Conservation (phyloP, 2,329 filamentous ascomycete species). For the Colletotrichum caudatum region DNA sequence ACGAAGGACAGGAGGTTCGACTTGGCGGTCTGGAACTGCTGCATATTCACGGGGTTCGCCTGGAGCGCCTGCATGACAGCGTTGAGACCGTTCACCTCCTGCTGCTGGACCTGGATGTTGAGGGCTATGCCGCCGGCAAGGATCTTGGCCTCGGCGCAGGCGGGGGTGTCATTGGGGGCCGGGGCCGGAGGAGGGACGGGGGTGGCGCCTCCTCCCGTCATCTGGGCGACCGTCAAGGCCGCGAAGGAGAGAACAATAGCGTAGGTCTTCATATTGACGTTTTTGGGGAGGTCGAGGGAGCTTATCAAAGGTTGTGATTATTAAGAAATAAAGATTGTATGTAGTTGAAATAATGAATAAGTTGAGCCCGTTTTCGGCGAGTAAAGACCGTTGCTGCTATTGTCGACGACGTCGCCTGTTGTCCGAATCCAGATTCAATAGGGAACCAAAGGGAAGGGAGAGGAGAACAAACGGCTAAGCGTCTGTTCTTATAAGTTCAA, state of each 20-base stretch:
- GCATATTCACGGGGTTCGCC: slow-evolving; percentile 35
- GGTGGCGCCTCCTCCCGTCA: neutral
- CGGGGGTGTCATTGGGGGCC: slow-evolving; percentile 27
- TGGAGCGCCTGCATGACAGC: slow-evolving; percentile 33
- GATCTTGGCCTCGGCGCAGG: slow-evolving; percentile 40
- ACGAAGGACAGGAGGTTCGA: slow-evolving; percentile 40
- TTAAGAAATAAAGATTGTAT: slow-evolving; percentile 15
- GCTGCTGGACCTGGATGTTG: slow-evolving; percentile 40
- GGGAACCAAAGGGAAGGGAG: no score
- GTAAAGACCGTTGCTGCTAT: slow-evolving; percentile 37
- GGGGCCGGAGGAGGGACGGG: slow-evolving; percentile 25
- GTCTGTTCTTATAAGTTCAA: slow-evolving; percentile 29
- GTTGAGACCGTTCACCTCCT: slow-evolving; percentile 31
- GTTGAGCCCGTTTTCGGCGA: slow-evolving; percentile 19
- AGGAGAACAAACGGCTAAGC: neutral
- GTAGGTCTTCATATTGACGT: slow-evolving; percentile 35
- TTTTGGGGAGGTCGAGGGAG: neutral
- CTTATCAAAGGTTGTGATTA: neutral
- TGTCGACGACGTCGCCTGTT: slow-evolving; percentile 23
- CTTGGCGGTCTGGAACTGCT: slow-evolving; percentile 41
- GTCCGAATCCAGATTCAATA: slow-evolving; percentile 39
- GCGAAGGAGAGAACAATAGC: slow-evolving; percentile 34
- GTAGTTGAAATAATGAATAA: slow-evolving; percentile 6
- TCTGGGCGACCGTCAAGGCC: slow-evolving; percentile 24
- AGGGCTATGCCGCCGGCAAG: slow-evolving; percentile 37